Conservation (phyloP, 2,329 filamentous ascomycete species). For the Macrophomina pseudophaseolina region DNA sequence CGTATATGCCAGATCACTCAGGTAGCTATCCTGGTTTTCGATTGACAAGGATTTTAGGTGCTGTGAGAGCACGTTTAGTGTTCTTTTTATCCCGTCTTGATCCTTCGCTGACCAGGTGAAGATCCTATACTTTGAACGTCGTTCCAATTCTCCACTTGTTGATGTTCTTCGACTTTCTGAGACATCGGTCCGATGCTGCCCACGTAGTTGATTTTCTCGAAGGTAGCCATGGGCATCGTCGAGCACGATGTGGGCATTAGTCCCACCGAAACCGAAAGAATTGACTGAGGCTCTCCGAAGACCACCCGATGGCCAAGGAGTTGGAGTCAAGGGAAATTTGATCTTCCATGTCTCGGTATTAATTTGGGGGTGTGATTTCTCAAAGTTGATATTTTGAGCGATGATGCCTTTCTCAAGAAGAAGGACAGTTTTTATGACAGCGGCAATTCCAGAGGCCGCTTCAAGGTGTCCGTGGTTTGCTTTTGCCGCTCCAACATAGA, state of each 20-base stretch:
- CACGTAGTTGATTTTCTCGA: conserved; percentile 28
- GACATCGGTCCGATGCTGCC: conserved; percentile 3
- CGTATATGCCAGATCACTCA: conserved; percentile 20
- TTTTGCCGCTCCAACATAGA: conserved; percentile 37
- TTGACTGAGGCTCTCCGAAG: conserved; percentile 30
- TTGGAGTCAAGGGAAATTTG: conserved; percentile 26
- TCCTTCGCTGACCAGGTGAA: conserved; percentile 29
- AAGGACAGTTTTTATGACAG: conserved; percentile 36
- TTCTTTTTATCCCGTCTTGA: conserved; percentile 22
- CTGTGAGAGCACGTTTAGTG: not conserved
- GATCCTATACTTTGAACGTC: conserved; percentile 11
- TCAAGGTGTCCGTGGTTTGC: conserved; percentile 40
- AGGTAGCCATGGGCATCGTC: conserved; percentile 26
- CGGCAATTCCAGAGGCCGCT: conserved; percentile 35
- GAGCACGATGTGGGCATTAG: conserved; percentile 38
- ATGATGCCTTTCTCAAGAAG: conserved; percentile 33
- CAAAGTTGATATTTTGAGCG: conserved; percentile 34
- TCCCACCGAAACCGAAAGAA: conserved; percentile 35
- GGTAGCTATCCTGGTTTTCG: conserved; percentile 21
- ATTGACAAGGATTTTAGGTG: not conserved
- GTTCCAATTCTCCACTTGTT: not conserved
- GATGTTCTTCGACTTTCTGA: not conserved
- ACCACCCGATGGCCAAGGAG: conserved; percentile 28
- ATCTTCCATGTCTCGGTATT: conserved; percentile 27
- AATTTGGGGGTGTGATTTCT: conserved; percentile 27